Conservation (phyloP, 352 stramenopile genomes). For the Globisporangium nunn region DNA sequence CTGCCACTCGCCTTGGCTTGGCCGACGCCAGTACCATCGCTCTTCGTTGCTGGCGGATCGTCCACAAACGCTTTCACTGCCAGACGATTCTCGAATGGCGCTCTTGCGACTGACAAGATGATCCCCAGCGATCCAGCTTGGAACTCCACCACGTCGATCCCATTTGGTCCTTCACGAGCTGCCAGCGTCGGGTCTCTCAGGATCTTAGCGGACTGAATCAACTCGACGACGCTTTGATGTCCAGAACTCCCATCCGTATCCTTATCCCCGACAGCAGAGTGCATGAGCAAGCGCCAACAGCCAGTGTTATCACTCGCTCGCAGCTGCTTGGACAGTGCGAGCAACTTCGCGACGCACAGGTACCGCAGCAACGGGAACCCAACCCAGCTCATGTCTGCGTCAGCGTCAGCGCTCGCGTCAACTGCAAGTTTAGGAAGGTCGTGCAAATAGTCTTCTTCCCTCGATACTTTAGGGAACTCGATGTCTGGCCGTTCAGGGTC, state of each 20-base stretch:
- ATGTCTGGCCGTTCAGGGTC: constrained; percentile 24
- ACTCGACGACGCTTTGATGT: constrained; percentile 15
- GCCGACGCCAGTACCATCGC: constrained; percentile 21
- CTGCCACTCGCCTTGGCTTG: constrained; percentile 59
- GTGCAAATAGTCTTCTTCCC: constrained; percentile 29
- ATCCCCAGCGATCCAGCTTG: constrained; percentile 56
- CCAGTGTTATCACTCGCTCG: constrained; percentile 53
- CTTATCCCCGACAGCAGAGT: constrained; percentile 16
- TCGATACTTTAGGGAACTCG: constrained; percentile 27
- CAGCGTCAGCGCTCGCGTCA: constrained; percentile 6
- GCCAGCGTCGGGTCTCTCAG: constrained; percentile 55
- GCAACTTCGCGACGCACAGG: constrained; percentile 56
- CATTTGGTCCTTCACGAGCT: constrained; percentile 16
- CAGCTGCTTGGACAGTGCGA: constrained; percentile 50
- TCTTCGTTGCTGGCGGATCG: constrained; percentile 17
- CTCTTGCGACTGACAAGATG: constrained; percentile 44
- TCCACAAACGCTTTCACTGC: constrained; percentile 69
- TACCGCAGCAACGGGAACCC: constrained; percentile 66
- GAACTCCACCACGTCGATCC: constrained; percentile 60
- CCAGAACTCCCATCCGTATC: constrained; percentile 11
- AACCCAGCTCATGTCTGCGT: constrained; percentile 22
- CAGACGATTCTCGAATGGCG: constrained; percentile 44
- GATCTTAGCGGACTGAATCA: constrained; percentile 46
- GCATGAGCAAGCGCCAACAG: constrained; percentile 73
- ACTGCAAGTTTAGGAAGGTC: constrained; percentile 25